Percentiles rank a stretch among this genome's conserved stretches.
Conservation (phyloP, 148 eudicot genomes). For the Nepenthes mirabilis region DNA sequence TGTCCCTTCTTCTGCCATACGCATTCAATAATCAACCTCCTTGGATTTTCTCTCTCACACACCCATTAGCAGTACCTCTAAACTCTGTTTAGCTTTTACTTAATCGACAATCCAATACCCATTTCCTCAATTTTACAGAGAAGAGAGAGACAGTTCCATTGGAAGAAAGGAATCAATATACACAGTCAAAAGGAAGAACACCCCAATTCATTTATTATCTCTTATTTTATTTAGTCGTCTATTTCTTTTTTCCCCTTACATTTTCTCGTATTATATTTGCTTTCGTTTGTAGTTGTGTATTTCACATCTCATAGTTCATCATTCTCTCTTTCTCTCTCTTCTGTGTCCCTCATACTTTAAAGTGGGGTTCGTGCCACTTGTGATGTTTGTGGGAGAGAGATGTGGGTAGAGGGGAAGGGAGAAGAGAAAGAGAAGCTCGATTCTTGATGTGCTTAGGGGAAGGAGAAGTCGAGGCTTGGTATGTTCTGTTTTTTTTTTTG, state of each 20-base stretch:
- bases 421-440: conserved; percentile 1
- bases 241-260: background rate
- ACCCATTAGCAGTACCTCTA: background rate
- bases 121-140: no score
- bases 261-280: background rate
- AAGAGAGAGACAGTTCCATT: no score
- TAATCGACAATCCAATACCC: no score
- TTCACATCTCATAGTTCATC: background rate
- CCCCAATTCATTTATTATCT: no score
- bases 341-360: conserved; percentile 11
- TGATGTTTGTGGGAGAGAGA: conserved; percentile 20
- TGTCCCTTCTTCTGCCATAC: conserved; percentile 31
- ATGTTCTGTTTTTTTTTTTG: conserved; percentile 7
- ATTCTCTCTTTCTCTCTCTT: conserved; percentile 1
- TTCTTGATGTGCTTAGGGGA: no score
- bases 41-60: background rate
- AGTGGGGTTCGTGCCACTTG: conserved; percentile 21
- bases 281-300: background rate
- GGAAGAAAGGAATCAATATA: no score
- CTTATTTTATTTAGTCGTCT: no score
- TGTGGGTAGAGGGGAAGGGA: background rate
- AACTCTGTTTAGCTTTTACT: no score
- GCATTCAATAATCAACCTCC: conserved; percentile 25
- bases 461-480: background rate
- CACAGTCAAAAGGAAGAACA: no score